Base-by-base conservation (phyloP, 495 filamentous ascomycete genomes). In the Alectoria sarmentosa region DNA sequence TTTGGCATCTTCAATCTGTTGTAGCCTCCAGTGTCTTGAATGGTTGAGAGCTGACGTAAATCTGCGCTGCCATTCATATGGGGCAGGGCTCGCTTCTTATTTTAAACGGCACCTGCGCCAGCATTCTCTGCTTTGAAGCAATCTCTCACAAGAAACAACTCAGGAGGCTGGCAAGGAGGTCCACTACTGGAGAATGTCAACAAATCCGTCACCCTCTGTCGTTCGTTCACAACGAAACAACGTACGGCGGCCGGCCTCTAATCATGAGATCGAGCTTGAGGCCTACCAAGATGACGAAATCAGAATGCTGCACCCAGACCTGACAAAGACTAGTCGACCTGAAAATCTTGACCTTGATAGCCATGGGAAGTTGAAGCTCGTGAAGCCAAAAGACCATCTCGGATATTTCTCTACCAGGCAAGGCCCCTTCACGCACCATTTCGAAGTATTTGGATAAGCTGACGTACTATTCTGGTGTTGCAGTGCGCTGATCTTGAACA, bases 371-470 rank as follows among this genome's bases (percentile, higher is more conserved):
- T 28, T 58, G 34, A n/a, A 17, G 13, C 34, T 58, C 23, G 7
- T 58, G 17, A 58, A 32, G 21, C 56, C 56, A 1, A 38, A 17
- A 26, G 34, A 58, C 37, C 21, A 58, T 38, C 34, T 58, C 26
- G 56, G 56, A 37, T 58, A 38, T 38, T 58, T 58, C 32, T 38
- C 56, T n/a, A 58, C 21, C 34, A 58, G 34, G 56, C 14, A n/a
- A 11, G 56, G n/a, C 38, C n/a, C 56, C 26, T 38, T 15, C 14
- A n/a, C 56, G 8, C 38, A 21, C 2, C 2, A 11, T 4, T 58
- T 23, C 8, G 55, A 7, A 13, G 19, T 15, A 11, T 0, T 38
- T 58, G 13, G 17, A n/a, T 21, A 38, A 38, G 19, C 56, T 58
- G 26, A 58, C 17, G 19, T n/a, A 14, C 23, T 11, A 4, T 10